Conservation (phyloP, 257 asterid genomes). For the Plantago ovata region DNA sequence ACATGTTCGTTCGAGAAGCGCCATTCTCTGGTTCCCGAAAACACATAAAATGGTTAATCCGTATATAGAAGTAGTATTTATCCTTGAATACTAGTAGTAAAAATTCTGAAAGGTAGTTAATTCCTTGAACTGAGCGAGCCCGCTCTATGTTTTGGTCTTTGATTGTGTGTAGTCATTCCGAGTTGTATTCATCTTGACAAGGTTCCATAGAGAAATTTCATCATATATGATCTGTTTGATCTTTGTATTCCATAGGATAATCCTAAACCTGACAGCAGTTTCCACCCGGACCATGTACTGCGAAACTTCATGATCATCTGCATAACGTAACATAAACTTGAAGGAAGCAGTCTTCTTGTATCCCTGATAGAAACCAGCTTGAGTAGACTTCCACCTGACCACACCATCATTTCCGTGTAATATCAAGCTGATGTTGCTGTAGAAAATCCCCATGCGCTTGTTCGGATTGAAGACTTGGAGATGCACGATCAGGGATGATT, state of each 20-base stretch:
- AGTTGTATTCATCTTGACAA: slow-evolving; percentile 18
- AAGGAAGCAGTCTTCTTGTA: slow-evolving; percentile 28
- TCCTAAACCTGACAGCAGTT: slow-evolving; percentile 36
- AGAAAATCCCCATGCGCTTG: slow-evolving; percentile 39
- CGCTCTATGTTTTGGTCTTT: slow-evolving; percentile 14
- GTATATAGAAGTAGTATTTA: too few species aligned
- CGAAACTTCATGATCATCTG: slow-evolving; percentile 17
- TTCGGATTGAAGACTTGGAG: slow-evolving; percentile 36
- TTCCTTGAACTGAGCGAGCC: slow-evolving; percentile 1
- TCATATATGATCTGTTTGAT: slow-evolving; percentile 33
- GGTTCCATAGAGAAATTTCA: slow-evolving; percentile 15
- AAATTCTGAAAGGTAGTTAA: neutral
- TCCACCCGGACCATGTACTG: slow-evolving; percentile 28
- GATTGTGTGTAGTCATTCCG: slow-evolving; percentile 17
- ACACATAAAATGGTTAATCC: too few species aligned
- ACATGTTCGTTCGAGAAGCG: too few species aligned
- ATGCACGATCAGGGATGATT: slow-evolving; percentile 18
- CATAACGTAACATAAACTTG: slow-evolving; percentile 13
- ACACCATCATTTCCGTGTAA: slow-evolving; percentile 16
- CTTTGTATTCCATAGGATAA: slow-evolving; percentile 48
- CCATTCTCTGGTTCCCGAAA: too few species aligned
- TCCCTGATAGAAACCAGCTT: slow-evolving; percentile 32
- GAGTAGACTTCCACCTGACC: slow-evolving; percentile 21
- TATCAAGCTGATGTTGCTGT: slow-evolving; percentile 19
- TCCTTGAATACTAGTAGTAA: too few species aligned